Evolutionary conservation across 306 rosid genomes (phyloP), one percentile per base, ranked within the genome.

Genomic region (Canavalia gladiata): DNA sequence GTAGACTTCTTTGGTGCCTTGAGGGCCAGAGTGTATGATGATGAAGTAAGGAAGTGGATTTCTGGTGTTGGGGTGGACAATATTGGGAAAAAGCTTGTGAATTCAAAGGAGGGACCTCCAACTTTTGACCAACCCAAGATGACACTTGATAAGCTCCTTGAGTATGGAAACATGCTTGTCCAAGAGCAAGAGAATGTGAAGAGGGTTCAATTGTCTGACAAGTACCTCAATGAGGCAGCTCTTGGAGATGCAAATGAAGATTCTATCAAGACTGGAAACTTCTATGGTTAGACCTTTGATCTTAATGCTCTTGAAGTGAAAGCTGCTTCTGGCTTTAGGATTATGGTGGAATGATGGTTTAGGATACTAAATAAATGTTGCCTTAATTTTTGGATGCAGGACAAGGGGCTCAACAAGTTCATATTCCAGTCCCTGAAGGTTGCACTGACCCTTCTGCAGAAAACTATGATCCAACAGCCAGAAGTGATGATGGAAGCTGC

Each of bases 121-220:
- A 87, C 84, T 35, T 89, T 92, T 52, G 85, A 90, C 67, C 90
- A 84, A 78, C 94, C 97, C 52, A 83, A 63, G 80, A 88, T 92
- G 85, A 81, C 34, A 4, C 74, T 89, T 1, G 68, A 77, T n/a
- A 79, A 86, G 80, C 90, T 92, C 42, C 87, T 92, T 0, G 86
- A 81, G 83, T 92, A 92, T 49, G 97, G 97, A 81, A 90, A 58
- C 81, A 83, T 86, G 91, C 87, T 92, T 43, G 90, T 92, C 9
- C 68, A 90, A 86, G 92, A 92, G 81, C 97, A 92, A 81, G 91
- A 92, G 73, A 90, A 92, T 81, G 97, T 92, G 82, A 90, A 92
- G 92, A 87, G 97, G 82, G 87, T 92, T 29, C 94, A 87, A 66
- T 83, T 92, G 87, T 76, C 94, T 10, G 92, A 87, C 46, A 90